Evolutionary conservation across 768 basidiomycete species (phyloP).

Genomic region (Tricholoma sp.): DNA sequence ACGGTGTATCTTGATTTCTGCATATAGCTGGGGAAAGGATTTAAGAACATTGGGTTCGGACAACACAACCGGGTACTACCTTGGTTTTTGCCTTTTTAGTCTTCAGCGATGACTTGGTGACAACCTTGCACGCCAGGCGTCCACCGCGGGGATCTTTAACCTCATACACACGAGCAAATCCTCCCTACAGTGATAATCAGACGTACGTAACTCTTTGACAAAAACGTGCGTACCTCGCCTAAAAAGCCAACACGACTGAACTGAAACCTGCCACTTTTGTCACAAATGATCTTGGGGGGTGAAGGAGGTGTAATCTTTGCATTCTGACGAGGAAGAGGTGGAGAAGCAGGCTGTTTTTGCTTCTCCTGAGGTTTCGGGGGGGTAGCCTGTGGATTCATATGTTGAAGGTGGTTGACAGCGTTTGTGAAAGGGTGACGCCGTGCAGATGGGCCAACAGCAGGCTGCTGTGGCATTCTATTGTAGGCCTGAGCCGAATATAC

Average conservation of each 20-base stretch:
- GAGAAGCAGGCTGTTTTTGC: constrained; percentile 40
- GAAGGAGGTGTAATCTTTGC: constrained; percentile 78
- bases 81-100: constrained; percentile 98
- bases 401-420: constrained; percentile 24
- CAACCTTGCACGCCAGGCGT: constrained; percentile 86
- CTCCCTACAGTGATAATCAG: constrained; percentile 45
- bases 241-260: constrained; percentile 77
- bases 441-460: constrained; percentile 19
- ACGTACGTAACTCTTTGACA: constrained; percentile 20
- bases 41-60: not conserved
- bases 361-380: constrained; percentile 35
- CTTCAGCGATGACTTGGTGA: constrained; percentile 87
- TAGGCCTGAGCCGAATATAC: constrained; percentile 32
- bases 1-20: constrained; percentile 97
- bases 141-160: constrained; percentile 67
- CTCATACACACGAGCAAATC: constrained; percentile 96
- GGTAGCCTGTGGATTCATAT: constrained; percentile 23
- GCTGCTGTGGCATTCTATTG: constrained; percentile 23
- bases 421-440: constrained; percentile 27
- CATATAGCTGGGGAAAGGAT: constrained; percentile 65
- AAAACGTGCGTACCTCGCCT: constrained; percentile 67
- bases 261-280: constrained; percentile 50
- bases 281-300: constrained; percentile 70
- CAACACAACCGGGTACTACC: constrained; percentile 36
- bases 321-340: constrained; percentile 78